These are phyloP conservation scores for Lipomyces chichibuensis DNA, from an alignment of 805 yeast species.

Conservation along the genomic window DNA sequence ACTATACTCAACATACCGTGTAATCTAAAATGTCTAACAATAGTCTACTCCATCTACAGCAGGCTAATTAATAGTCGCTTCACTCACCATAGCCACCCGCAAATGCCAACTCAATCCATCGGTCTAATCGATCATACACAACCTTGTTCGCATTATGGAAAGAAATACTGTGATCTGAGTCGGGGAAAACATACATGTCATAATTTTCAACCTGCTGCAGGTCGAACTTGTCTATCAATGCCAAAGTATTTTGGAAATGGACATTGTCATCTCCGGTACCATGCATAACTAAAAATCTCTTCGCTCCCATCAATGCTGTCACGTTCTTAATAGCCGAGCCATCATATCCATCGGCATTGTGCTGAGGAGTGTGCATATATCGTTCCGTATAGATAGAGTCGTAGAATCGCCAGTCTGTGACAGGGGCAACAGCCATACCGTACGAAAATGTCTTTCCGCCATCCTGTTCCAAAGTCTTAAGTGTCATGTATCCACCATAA, in stretches of 20 bases:
- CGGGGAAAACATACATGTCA: constrained; percentile 89
- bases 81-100: constrained; percentile 15
- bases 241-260: constrained; percentile 86
- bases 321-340: constrained; percentile 60
- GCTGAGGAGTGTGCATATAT: constrained; percentile 82
- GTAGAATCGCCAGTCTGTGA: constrained; percentile 88
- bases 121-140: constrained; percentile 68
- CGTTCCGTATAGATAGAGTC: constrained; percentile 95
- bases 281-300: constrained; percentile 84
- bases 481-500: constrained; percentile 91
- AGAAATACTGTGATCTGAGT: constrained; percentile 81
- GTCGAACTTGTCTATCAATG: constrained; percentile 74
- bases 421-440: constrained; percentile 97
- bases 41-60: not conserved
- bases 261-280: constrained; percentile 98
- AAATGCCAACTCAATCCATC: constrained; percentile 54
- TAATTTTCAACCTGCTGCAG: constrained; percentile 79
- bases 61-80: not conserved
- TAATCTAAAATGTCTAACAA: no score
- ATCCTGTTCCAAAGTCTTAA: constrained; percentile 85
- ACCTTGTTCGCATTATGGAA: constrained; percentile 78
- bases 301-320: constrained; percentile 56
- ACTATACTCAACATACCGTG: not conserved
- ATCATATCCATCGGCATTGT: constrained; percentile 65
- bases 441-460: constrained; percentile 72